Conservation (phyloP, 73 alveolate genomes). For the Stentor coeruleus region DNA sequence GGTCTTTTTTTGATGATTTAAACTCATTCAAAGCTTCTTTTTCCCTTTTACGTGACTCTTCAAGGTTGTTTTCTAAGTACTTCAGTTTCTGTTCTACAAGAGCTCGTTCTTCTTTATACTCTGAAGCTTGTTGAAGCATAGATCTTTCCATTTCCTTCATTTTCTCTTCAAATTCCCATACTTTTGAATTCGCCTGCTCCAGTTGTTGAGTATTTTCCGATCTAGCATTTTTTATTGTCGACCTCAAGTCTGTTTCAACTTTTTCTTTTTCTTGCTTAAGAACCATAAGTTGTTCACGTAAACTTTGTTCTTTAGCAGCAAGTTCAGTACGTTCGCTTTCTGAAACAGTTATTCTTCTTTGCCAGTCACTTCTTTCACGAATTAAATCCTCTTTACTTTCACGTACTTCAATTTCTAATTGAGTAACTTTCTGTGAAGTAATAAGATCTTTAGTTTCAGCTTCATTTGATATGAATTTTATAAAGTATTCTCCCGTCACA, state of each 20-base stretch:
- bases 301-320: slow-evolving; percentile 65
- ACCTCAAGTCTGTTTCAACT: slow-evolving; percentile 60
- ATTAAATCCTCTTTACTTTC: slow-evolving; percentile 58
- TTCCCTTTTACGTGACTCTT: slow-evolving; percentile 40
- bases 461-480: slow-evolving; percentile 56
- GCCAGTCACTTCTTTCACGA: slow-evolving; percentile 47
- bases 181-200: slow-evolving; percentile 44
- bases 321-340: slow-evolving; percentile 77
- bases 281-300: slow-evolving; percentile 63
- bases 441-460: slow-evolving; percentile 52
- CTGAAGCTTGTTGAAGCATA: neutral
- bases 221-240: slow-evolving; percentile 55
- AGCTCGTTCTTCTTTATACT: slow-evolving; percentile 77
- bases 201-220: slow-evolving; percentile 46
- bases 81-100: slow-evolving; percentile 64
- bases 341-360: slow-evolving; percentile 40
- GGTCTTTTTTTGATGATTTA: slow-evolving; percentile 42
- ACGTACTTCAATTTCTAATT: slow-evolving; percentile 69
- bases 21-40: slow-evolving; percentile 37
- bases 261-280: slow-evolving; percentile 64
- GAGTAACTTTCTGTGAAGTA: slow-evolving; percentile 47
- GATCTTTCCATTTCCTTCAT: slow-evolving; percentile 72
- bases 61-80: slow-evolving; percentile 54
- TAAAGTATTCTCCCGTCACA: slow-evolving; percentile 7
- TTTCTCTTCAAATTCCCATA: slow-evolving; percentile 55